phyloP scores from a whole-genome alignment of 257 asterid genomes.

The Nicotiana attenuata region DNA sequence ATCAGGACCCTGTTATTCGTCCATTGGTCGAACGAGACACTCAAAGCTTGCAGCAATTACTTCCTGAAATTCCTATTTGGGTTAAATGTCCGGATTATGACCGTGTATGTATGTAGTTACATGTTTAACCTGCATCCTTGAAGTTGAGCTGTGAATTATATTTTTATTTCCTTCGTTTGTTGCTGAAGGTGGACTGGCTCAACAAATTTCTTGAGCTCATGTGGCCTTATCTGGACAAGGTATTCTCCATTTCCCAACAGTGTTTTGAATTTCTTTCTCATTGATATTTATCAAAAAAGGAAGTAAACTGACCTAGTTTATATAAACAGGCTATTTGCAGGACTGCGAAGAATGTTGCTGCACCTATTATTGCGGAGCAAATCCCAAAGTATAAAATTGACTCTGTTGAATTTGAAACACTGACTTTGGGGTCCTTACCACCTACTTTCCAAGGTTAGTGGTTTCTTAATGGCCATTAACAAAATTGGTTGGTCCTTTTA shows the following conservation, averaged over 20 bases:
- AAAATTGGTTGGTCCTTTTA: neutral
- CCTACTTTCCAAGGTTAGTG: conserved; percentile 49
- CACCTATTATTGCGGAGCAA: conserved; percentile 46
- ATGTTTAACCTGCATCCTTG: conserved; percentile 9
- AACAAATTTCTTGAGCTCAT: conserved; percentile 69
- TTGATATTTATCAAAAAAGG: neutral
- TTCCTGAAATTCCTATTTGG: conserved; percentile 93
- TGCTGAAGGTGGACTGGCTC: conserved; percentile 74
- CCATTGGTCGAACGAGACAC: conserved; percentile 79
- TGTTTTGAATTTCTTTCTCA: neutral
- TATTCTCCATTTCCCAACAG: conserved; percentile 17
- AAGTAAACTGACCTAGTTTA: neutral
- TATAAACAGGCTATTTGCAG: conserved; percentile 42
- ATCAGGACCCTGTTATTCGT: conserved; percentile 76
- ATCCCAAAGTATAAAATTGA: conserved; percentile 45
- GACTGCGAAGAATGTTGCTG: conserved; percentile 36
- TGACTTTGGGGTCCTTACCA: conserved; percentile 43
- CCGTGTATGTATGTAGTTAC: conserved; percentile 53
- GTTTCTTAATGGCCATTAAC: neutral
- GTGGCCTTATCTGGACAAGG: conserved; percentile 99
- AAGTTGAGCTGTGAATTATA: neutral
- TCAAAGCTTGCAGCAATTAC: conserved; percentile 52
- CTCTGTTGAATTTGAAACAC: conserved; percentile 39
- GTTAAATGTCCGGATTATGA: conserved; percentile 92
- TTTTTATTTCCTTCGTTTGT: conserved; percentile 11